Conservation (phyloP, 1,139 yeast genomes). For the Suhomyces terraborum region DNA sequence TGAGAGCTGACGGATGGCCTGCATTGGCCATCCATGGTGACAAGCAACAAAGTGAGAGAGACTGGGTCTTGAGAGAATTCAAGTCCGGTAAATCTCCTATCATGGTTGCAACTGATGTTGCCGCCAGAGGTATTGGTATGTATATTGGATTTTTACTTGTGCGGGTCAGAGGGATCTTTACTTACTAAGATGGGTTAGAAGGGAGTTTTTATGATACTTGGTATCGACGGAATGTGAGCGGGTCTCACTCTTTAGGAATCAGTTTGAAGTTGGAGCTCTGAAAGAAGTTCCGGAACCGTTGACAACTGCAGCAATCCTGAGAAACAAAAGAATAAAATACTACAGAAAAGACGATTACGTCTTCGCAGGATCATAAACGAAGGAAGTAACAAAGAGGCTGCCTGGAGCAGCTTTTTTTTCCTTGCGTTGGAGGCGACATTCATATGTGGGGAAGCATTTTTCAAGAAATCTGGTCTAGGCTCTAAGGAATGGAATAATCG, state of each 20-base stretch:
- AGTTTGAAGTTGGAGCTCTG: slow-evolving; percentile 3
- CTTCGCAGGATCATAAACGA: slow-evolving; percentile 10
- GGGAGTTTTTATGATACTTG: slow-evolving; percentile 10
- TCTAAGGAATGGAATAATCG: neutral
- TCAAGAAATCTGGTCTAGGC: slow-evolving; percentile 10
- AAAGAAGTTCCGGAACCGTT: neutral
- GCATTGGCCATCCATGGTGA: slow-evolving; percentile 99
- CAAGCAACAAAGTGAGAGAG: slow-evolving; percentile 96
- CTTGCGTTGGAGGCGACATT: slow-evolving; percentile 16
- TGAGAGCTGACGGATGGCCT: slow-evolving; percentile 98
- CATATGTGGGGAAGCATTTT: slow-evolving; percentile 21
- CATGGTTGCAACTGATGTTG: slow-evolving; percentile 99
- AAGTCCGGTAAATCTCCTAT: slow-evolving; percentile 90
- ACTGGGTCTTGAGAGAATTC: slow-evolving; percentile 95
- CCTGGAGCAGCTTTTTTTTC: slow-evolving; percentile 7
- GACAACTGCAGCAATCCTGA: slow-evolving; percentile 4
- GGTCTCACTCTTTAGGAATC: slow-evolving; percentile 7
- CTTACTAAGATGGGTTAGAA: slow-evolving; percentile 25
- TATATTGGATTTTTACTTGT: slow-evolving; percentile 32
- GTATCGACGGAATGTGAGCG: slow-evolving; percentile 11
- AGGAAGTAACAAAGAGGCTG: slow-evolving; percentile 12
- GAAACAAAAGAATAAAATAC: slow-evolving; percentile 6
- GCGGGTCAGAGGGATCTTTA: slow-evolving; percentile 18
- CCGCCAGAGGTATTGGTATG: slow-evolving; percentile 99
- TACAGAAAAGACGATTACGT: slow-evolving; percentile 1